Evolutionary conservation across 306 rosid species (phyloP).

Genomic region (Dryas alaskensis): DNA sequence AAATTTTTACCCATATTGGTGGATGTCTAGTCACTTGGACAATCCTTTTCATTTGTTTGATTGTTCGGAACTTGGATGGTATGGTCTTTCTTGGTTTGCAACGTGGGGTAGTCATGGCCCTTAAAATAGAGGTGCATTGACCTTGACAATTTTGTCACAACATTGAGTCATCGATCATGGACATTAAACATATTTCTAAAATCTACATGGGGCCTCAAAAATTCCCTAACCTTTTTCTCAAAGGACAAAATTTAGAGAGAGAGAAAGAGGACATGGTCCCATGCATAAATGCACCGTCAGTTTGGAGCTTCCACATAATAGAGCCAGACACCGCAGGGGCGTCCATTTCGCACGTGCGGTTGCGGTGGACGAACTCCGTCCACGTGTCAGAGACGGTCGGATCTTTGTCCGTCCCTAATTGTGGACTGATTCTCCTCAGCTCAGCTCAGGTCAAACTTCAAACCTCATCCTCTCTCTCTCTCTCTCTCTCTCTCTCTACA

Average conservation of each 20-base stretch:
- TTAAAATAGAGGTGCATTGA: slow-evolving; percentile 1
- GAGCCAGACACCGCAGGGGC: background rate
- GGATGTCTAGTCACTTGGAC: background rate
- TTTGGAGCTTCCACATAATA: background rate
- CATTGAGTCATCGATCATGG: background rate
- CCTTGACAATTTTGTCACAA: background rate
- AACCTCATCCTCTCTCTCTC: background rate
- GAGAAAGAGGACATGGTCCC: background rate
- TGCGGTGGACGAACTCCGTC: slow-evolving; percentile 14
- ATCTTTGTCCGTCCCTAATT: slow-evolving; percentile 27
- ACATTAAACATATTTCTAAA: background rate
- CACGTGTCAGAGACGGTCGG: slow-evolving; percentile 32
- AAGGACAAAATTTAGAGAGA: background rate
- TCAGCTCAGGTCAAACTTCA: background rate
- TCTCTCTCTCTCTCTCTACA: slow-evolving; percentile 5
- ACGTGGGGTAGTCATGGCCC: background rate
- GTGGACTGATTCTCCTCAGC: background rate
- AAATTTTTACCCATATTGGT: background rate
- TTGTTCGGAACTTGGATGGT: no score
- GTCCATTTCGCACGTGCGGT: slow-evolving; percentile 6
- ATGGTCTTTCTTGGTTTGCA: background rate
- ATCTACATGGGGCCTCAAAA: background rate
- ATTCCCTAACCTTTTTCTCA: background rate
- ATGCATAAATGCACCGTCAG: slow-evolving; percentile 16
- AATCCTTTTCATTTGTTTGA: background rate